These are phyloP conservation scores for Thelephora ganbajun DNA, from an alignment of 768 basidiomycete genomes.

Conservation along the genomic window DNA sequence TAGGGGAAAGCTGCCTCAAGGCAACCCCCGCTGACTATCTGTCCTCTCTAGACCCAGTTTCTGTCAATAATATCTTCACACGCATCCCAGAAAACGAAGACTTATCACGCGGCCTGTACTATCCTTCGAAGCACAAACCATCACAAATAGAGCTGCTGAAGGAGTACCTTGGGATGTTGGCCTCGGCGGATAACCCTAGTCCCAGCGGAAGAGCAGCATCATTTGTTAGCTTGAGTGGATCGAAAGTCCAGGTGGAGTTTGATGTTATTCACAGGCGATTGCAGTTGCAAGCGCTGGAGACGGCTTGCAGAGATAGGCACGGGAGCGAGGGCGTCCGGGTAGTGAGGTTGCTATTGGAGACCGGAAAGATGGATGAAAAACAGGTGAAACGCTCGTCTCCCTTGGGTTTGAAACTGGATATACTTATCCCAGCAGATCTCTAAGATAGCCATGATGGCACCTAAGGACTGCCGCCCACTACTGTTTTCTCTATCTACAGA, in stretches of 20 bases:
- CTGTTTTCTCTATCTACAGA: conserved; percentile 69
- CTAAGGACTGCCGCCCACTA: conserved; percentile 73
- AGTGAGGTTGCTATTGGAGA: conserved; percentile 59
- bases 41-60: conserved; percentile 39
- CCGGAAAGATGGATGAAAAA: conserved; percentile 91
- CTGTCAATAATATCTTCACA: conserved; percentile 47
- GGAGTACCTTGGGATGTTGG: conserved; percentile 70
- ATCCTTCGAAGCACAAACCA: conserved; percentile 36
- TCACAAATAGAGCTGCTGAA: conserved; percentile 50
- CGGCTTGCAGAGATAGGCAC: conserved; percentile 68
- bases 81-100: conserved; percentile 49
- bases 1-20: background rate
- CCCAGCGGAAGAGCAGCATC: conserved; percentile 51
- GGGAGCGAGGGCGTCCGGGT: conserved; percentile 77
- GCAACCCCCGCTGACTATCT: background rate
- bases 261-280: conserved; percentile 55
- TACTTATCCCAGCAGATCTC: conserved; percentile 47
- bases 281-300: conserved; percentile 58
- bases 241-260: conserved; percentile 73
- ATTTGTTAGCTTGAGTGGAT: conserved; percentile 56
- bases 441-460: conserved; percentile 84
- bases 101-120: conserved; percentile 48
- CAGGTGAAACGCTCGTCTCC: conserved; percentile 36
- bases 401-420: background rate
- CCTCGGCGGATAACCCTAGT: conserved; percentile 74